A percentile compares a stretch with the other conserved stretches of the same genome.
phyloP scores from a whole-genome alignment of 2,329 filamentous ascomycete genomes.

The Fusarium caatingaense region DNA sequence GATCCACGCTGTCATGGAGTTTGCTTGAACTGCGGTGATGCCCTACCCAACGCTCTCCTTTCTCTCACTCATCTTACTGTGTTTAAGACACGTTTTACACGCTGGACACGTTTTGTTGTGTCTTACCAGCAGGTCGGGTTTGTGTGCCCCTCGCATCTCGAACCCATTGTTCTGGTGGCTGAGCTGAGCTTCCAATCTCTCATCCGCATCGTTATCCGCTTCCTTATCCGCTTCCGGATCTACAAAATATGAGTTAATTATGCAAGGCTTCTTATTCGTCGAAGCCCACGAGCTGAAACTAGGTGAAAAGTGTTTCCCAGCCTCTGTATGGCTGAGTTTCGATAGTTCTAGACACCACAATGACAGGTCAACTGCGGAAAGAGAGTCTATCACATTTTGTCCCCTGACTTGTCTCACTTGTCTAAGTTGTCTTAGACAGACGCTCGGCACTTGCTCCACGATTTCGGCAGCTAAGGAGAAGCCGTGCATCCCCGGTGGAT shows the following conservation, averaged over 20 bases:
- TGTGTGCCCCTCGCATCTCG: constrained; percentile 19
- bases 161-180: constrained; percentile 10
- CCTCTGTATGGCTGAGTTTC: constrained; percentile 9
- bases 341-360: neutral
- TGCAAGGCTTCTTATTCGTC: constrained; percentile 10
- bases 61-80: constrained; percentile 4
- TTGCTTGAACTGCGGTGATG: neutral
- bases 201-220: neutral
- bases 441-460: constrained; percentile 28
- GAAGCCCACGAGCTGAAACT: constrained; percentile 4
- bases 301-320: neutral
- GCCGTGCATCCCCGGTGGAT: constrained; percentile 23
- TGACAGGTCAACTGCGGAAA: constrained; percentile 30
- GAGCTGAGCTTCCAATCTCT: constrained; percentile 11
- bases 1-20: constrained; percentile 22
- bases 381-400: constrained; percentile 25
- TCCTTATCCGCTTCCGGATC: neutral
- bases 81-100: constrained; percentile 17
- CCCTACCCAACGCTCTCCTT: neutral
- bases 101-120: constrained; percentile 25
- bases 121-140: constrained; percentile 14
- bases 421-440: constrained; percentile 16
- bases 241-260: constrained; percentile 5
- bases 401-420: constrained; percentile 15
- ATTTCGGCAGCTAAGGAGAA: constrained; percentile 26